Base-by-base conservation (phyloP, 306 rosid species). In the Begonia loranthoides region DNA sequence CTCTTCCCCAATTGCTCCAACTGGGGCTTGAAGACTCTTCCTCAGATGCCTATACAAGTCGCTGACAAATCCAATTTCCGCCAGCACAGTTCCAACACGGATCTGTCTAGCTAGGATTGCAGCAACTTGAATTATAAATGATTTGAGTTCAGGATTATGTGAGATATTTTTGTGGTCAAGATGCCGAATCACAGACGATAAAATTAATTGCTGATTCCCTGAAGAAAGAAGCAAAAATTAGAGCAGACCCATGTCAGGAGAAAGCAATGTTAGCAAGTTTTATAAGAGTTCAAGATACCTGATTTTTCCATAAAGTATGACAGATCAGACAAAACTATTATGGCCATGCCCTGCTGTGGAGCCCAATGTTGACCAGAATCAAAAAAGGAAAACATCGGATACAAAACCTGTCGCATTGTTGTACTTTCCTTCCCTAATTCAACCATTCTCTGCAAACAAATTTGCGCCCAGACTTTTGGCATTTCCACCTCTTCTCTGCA, bases 41-140 rank as follows among this genome's bases (percentile, higher is more conserved):
- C 93, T 80, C 15, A 92, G 76, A 80, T 92, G 99, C 71, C 99
- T 71, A 74, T 95, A 92, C 57, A 92, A 79, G 60, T 86, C 96
- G n/a, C 80, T 78, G 50, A 83, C 96, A 63, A 73, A 86, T 53
- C 94, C 99, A 61, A 83, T 65, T 68, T 92, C 99, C 45, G 74
- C 74, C 65, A 86, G 73, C 59, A 76, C 78, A 33, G 53, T 53
- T 55, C 75, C 75, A 1, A 88, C 78, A 65, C 82, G 70, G 50
- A 86, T 76, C 72, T 92, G 99, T 75, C 82, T 74, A 43, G 82
- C 86, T 65, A 92, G 71, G 61, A 73, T 75, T 57, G 87, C 66
- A 59, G 93, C 86, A 63, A 78, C 88, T 73, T 80, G 94, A 71
- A 92, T 71, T 50, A 81, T 73, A 53, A 45, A 59, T 9, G 96